A percentile compares a stretch with the other conserved stretches of the same genome.
phyloP scores from a whole-genome alignment of 2,329 filamentous ascomycete species.

The Diaporthe sp. region DNA sequence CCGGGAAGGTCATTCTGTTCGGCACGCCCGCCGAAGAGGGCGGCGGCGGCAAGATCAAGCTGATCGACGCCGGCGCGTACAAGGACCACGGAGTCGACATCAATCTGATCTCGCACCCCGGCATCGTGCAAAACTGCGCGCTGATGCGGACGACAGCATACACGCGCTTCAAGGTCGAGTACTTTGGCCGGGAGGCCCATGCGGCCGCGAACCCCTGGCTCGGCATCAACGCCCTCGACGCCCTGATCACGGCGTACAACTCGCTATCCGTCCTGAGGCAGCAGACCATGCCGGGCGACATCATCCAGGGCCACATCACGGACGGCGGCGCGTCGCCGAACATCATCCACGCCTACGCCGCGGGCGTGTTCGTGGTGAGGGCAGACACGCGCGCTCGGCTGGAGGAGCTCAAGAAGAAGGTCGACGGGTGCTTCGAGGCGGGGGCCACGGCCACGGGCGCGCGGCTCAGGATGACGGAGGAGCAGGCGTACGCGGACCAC shows the following conservation, averaged over 20 bases:
- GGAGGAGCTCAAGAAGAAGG: slow-evolving; percentile 55
- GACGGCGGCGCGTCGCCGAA: slow-evolving; percentile 68
- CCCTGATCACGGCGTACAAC: slow-evolving; percentile 63
- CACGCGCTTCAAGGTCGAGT: slow-evolving; percentile 62
- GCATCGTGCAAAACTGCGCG: slow-evolving; percentile 58
- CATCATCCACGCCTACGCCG: slow-evolving; percentile 66
- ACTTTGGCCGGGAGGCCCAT: slow-evolving; percentile 68
- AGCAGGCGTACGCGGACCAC: slow-evolving; percentile 65
- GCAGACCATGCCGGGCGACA: slow-evolving; percentile 65
- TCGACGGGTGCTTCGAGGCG: slow-evolving; percentile 57
- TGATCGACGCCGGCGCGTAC: slow-evolving; percentile 60
- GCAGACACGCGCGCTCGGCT: slow-evolving; percentile 58
- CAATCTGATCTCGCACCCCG: slow-evolving; percentile 58
- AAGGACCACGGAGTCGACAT: slow-evolving; percentile 54
- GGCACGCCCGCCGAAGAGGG: slow-evolving; percentile 64
- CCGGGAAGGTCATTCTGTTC: slow-evolving; percentile 60
- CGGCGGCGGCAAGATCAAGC: slow-evolving; percentile 57
- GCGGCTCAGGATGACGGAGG: slow-evolving; percentile 56
- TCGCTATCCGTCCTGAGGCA: slow-evolving; percentile 66
- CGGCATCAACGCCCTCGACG: slow-evolving; percentile 72
- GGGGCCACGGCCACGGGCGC: slow-evolving; percentile 61
- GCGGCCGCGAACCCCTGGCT: slow-evolving; percentile 70
- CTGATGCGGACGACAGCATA: slow-evolving; percentile 67
- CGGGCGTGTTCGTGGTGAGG: slow-evolving; percentile 60
- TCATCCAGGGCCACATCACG: slow-evolving; percentile 65